Conservation (phyloP, 495 filamentous ascomycete species). For the Penicillium bialowiezense region DNA sequence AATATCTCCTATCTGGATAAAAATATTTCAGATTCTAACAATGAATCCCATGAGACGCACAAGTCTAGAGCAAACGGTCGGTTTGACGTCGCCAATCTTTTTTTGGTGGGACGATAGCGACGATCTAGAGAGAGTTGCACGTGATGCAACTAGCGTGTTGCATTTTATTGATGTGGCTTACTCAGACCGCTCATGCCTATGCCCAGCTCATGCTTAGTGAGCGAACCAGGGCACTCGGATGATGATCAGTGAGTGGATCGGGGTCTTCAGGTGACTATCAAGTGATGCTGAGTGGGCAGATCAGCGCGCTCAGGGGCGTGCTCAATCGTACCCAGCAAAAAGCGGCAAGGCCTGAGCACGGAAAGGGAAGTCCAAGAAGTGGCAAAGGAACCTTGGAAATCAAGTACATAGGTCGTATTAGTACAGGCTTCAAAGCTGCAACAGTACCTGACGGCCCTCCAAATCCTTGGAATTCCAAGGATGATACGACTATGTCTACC, state of each 20-base stretch:
- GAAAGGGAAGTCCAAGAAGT: conserved; percentile 10
- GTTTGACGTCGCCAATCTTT: no score
- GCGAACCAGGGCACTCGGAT: conserved; percentile 2
- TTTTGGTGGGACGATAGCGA: no score
- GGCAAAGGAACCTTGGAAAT: conserved; percentile 11
- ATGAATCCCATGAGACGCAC: no score
- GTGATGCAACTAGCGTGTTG: no score
- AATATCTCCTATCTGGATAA: no score
- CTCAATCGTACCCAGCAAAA: neutral
- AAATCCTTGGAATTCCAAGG: no score
- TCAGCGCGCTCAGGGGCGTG: neutral
- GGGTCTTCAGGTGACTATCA: neutral
- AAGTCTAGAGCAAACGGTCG: no score
- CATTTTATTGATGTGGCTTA: neutral
- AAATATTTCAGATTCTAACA: no score
- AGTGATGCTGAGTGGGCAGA: neutral
- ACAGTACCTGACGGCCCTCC: no score
- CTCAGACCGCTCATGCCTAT: neutral
- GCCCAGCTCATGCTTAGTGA: neutral
- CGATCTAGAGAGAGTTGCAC: no score
- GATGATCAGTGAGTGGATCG: conserved; percentile 5
- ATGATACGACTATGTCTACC: no score
- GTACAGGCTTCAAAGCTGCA: no score
- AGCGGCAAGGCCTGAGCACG: conserved; percentile 5
- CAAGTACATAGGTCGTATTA: conserved; percentile 1